These are phyloP conservation scores for Amauroascus verrucosus DNA, from an alignment of 2,329 filamentous ascomycete genomes.

Conservation along the genomic window DNA sequence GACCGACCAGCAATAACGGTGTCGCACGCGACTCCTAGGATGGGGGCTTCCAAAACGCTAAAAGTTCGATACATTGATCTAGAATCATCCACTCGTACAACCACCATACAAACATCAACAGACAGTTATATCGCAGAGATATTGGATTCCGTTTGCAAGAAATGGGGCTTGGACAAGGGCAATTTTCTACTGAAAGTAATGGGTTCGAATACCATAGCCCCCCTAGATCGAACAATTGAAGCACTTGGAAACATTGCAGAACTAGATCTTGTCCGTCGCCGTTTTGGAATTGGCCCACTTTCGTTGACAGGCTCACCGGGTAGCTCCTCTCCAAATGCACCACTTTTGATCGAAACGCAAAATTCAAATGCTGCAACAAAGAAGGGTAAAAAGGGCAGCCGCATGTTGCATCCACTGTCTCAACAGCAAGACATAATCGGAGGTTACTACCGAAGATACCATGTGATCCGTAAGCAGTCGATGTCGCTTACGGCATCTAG, in stretches of 20 bases:
- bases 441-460: constrained; percentile 51
- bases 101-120: constrained; percentile 49
- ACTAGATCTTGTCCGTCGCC: constrained; percentile 51
- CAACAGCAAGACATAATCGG: constrained; percentile 39
- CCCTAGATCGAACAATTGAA: constrained; percentile 55
- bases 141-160: constrained; percentile 52
- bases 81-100: constrained; percentile 45
- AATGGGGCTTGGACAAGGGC: constrained; percentile 54
- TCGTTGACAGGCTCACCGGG: constrained; percentile 49
- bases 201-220: constrained; percentile 53
- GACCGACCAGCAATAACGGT: constrained; percentile 37
- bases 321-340: constrained; percentile 54
- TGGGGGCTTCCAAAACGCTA: constrained; percentile 48
- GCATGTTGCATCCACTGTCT: constrained; percentile 38
- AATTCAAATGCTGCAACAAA: constrained; percentile 27
- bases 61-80: constrained; percentile 52
- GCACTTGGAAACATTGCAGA: constrained; percentile 50
- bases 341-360: constrained; percentile 43
- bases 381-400: constrained; percentile 35
- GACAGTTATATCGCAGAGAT: constrained; percentile 60
- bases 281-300: constrained; percentile 52
- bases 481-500: constrained; percentile 55
- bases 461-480: constrained; percentile 54
- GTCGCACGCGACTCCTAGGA: constrained; percentile 43
- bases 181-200: constrained; percentile 54